Evolutionary conservation across 2,329 filamentous ascomycete species (phyloP), one percentile per base, ranked within the genome.

Genomic region (Fusarium sp.): DNA sequence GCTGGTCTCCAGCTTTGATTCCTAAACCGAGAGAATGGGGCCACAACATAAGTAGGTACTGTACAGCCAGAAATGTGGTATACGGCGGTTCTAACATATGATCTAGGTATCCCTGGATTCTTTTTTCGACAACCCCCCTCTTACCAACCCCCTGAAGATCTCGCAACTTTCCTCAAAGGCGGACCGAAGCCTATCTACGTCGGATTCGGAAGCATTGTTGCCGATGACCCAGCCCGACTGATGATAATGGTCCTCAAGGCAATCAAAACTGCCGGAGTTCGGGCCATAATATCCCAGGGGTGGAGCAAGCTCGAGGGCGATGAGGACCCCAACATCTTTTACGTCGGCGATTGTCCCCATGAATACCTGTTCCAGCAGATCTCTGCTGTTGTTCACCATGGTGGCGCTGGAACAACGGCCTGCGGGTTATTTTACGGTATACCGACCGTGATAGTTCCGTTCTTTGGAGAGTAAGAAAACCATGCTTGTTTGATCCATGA

Each of bases 321-420:
- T 5, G 83, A 87, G 0, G 88, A 90, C 65, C 59, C 59, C 6
- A 16, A 52, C 7, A 84, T 94, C 56, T 92, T 87, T 80, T 89
- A 93, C 86, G 85, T 94, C 2, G 92, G 90, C 20, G 93, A 94
- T 73, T 92, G 88, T 0, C 92, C 92, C 0, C 92, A 94, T 73
- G 94, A 97, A 82, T 97, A 94, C 94, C 84, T 97, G 0, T 97
- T 97, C 82, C 87, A 94, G 73, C 91, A 88, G 31, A 94, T 97
- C 1, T 92, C 93, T 1, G 91, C 90, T 40, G 94, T 97, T 1
- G 92, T 96, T 8, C 94, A 97, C 79, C 94, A 97, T 74, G 94
- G 94, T 16, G 94, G 94, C 63, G 94, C 94, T 6, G 94, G 94
- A 20, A 97, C 94, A 2, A 97, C 94, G 2, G 94, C 94, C 1